Conservation (phyloP, 2,329 filamentous ascomycete genomes). For the Calonectria pseudoreteaudii region DNA sequence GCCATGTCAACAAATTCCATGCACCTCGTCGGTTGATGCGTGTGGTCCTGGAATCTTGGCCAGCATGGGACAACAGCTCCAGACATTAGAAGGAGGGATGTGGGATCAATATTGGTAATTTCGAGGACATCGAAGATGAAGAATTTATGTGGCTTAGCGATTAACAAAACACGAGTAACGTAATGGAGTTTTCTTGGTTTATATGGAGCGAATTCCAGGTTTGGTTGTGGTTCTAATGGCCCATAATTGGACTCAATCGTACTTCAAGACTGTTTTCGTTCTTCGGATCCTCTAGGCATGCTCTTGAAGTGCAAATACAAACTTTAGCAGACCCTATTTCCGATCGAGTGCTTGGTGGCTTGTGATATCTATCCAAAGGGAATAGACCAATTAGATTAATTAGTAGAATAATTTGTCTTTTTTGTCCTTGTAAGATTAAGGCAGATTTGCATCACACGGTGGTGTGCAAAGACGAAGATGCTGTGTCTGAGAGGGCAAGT, state of each 20-base stretch:
- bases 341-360: not conserved
- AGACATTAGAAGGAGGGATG: not conserved
- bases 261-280: not conserved
- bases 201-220: not conserved
- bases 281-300: not conserved
- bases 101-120: constrained; percentile 39
- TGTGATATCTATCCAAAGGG: not conserved
- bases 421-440: not conserved
- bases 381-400: not conserved
- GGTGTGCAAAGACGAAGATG: not conserved
- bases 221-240: not conserved
- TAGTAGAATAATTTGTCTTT: not conserved
- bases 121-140: not conserved
- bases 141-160: not conserved
- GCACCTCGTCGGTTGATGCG: not conserved
- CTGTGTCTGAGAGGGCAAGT: not conserved
- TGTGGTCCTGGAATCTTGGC: constrained; percentile 9
- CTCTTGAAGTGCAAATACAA: not conserved
- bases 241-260: not conserved
- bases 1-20: constrained; percentile 5
- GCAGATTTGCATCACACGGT: not conserved
- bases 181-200: not conserved
- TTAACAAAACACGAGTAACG: not conserved
- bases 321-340: not conserved
- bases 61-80: not conserved